Evolutionary conservation across 139 green algal species (phyloP), one percentile per base, ranked within the genome.

Genomic region (Micractinium conductrix): DNA sequence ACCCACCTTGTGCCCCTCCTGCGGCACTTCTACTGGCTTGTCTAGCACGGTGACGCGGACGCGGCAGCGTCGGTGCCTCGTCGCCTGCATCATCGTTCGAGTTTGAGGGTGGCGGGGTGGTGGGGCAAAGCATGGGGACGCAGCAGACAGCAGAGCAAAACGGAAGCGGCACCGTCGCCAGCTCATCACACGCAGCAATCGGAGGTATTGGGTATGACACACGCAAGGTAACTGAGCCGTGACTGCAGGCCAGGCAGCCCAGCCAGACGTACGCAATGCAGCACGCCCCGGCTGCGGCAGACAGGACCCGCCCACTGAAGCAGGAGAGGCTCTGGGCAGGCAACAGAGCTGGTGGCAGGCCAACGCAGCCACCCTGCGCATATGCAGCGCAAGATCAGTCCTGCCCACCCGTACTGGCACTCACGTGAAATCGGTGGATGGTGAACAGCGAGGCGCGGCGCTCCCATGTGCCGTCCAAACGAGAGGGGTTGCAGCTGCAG

Each of bases 391-490:
- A 17, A 67, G 58, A 30, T 14, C 63, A 43, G 19, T 35, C 63
- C 7, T 42, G 30, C n/a, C n/a, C n/a, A 42, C 22, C 63, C n/a
- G 1, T 6, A 22, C 22, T 26, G 1, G 4, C 22, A 4, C 63
- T 3, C 63, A 71, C 63, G 14, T 71, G 22, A n/a, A 71, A 71
- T 30, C 63, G 63, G n/a, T 16, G 38, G n/a, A 71, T 40, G 30
- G 63, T 71, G 63, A 71, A 71, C n/a, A 71, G 63, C 63, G 63
- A 71, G 63, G 63, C 63, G n/a, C 14, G n/a, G n/a, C 63, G 63
- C 63, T 40, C 63, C 63, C 63, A 71, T 10, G 63, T 71, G n/a
- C 63, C 63, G 30, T 71, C 71, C 43, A 78, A 28, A 7, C 40
- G 42, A 4, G 21, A 40, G 26, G 26, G 35, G 40, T 78, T 42